These are phyloP conservation scores for Cordyceps farinosa DNA, from an alignment of 2,329 filamentous ascomycete genomes.

Conservation along the genomic window DNA sequence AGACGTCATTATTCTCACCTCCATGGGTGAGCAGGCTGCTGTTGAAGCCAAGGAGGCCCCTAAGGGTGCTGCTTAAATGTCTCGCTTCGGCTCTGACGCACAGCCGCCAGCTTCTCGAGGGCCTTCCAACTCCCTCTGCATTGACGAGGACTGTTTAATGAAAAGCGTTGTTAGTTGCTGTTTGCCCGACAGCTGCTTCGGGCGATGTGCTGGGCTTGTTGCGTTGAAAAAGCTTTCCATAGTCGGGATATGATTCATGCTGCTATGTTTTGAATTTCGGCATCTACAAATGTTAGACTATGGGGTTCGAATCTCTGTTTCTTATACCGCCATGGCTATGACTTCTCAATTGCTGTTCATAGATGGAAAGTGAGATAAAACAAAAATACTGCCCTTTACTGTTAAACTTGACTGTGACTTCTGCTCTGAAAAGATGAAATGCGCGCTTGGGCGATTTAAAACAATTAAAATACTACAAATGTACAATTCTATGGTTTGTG, in stretches of 20 bases:
- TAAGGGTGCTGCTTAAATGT: conserved; percentile 29
- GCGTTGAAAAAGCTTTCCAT: conserved; percentile 13
- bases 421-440: not conserved
- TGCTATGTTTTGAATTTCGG: conserved; percentile 10
- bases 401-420: not conserved
- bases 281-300: conserved; percentile 16
- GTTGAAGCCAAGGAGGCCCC: conserved; percentile 95
- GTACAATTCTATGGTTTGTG: not conserved
- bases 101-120: conserved; percentile 9
- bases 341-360: conserved; percentile 6
- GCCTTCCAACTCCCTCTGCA: conserved; percentile 11
- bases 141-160: conserved; percentile 15
- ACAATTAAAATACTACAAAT: not conserved
- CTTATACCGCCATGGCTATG: conserved; percentile 11
- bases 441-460: not conserved
- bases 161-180: conserved; percentile 17
- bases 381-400: conserved; percentile 8
- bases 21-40: conserved; percentile 92
- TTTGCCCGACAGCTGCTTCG: conserved; percentile 11
- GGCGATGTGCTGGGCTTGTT: conserved; percentile 14
- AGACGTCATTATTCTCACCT: conserved; percentile 90
- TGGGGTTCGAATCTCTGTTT: conserved; percentile 18
- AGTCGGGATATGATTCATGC: conserved; percentile 17
- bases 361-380: conserved; percentile 19
- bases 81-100: conserved; percentile 10